Percentiles rank a stretch among this genome's conserved stretches.
Conservation (phyloP, 257 asterid species). For the Salvia rosmarinus region DNA sequence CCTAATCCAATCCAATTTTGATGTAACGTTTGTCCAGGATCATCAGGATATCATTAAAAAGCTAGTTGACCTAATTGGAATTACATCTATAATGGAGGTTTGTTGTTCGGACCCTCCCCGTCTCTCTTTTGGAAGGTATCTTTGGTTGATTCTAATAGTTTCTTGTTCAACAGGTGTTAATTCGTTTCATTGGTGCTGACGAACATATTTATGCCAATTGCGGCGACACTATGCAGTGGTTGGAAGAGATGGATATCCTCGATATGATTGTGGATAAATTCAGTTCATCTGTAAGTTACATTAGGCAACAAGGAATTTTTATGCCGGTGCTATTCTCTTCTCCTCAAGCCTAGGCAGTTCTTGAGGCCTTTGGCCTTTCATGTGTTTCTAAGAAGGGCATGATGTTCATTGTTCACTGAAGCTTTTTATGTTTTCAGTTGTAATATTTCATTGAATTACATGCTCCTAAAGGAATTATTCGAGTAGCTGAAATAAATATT, state of each 20-base stretch:
- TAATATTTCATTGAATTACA: neutral
- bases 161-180: slow-evolving; percentile 65
- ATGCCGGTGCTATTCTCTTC: slow-evolving; percentile 1
- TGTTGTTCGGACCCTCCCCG: slow-evolving; percentile 30
- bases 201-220: slow-evolving; percentile 68
- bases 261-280: slow-evolving; percentile 88
- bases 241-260: slow-evolving; percentile 74
- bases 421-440: slow-evolving; percentile 2
- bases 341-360: slow-evolving; percentile 12
- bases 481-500: slow-evolving; percentile 9
- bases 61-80: slow-evolving; percentile 77
- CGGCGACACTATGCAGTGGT: slow-evolving; percentile 80
- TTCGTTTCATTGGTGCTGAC: slow-evolving; percentile 79
- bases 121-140: slow-evolving; percentile 23
- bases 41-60: slow-evolving; percentile 67
- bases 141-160: slow-evolving; percentile 32
- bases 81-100: slow-evolving; percentile 92
- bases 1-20: slow-evolving; percentile 23
- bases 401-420: neutral
- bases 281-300: slow-evolving; percentile 85
- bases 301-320: slow-evolving; percentile 23
- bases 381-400: slow-evolving; percentile 8
- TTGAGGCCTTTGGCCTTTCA: slow-evolving; percentile 18
- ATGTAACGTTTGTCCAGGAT: slow-evolving; percentile 52
- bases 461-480: neutral